Evolutionary conservation across 441 rosid species (phyloP), one percentile per base, ranked within the genome.

Genomic region (Syzygium syzygioides): DNA sequence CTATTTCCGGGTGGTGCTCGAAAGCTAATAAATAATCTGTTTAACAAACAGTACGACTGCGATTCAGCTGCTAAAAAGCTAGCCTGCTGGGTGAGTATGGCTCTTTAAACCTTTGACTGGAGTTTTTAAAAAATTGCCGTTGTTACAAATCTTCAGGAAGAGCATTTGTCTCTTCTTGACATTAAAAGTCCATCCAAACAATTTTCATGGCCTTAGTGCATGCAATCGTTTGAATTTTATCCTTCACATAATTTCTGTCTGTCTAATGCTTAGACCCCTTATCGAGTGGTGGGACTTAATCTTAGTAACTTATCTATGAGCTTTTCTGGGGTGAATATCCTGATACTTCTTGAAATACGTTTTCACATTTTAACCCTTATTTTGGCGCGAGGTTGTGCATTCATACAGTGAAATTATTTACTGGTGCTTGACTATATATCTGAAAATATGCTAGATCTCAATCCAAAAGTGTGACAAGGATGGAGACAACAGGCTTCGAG

Each of bases 401-500:
- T 71, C 52, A 12, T 71, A 14, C 41, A 50, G 52, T 23, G 23
- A 71, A 34, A 68, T 71, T 71, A 37, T 23, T 71, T 37, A 20
- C 13, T 12, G 83, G 17, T 76, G 50, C 52, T 76, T 76, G 52
- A 76, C 83, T 76, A 41, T 20, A 76, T 52, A 76, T 76, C 83
- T 76, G 83, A 23, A 76, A 76, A 76, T 41, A 76, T 41, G 52
- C 41, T 96, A 98, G 99, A 98, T 98, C 91, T 98, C 99, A 4
- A 98, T 98, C 94, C 99, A 98, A 87, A 97, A 96, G 90, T 98
- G 99, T 28, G 98, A 98, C 87, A 92, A 89, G 62, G 98, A 98
- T 86, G 99, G 99, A 19, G 99, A 98, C 93, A 95, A 98, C 92
- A 93, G 99, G 92, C 94, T 97, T 20, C 94, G 99, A 26, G 99